Evolutionary conservation across 192 early-diverging fungal genomes (phyloP).

Genomic region (Phlyctochytrium planicorne): DNA sequence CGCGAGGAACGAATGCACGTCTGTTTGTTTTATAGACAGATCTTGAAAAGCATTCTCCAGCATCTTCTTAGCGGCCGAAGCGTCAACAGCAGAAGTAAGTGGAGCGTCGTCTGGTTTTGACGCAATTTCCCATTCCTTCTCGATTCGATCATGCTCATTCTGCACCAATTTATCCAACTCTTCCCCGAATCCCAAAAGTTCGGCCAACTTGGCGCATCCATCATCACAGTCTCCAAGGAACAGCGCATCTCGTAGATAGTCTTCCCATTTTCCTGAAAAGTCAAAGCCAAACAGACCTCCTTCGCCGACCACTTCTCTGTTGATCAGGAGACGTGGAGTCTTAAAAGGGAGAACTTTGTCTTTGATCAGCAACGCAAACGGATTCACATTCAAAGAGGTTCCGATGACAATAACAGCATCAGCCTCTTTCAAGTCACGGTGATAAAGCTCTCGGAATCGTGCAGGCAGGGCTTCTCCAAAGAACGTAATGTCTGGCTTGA

Average conservation of each 20-base stretch:
- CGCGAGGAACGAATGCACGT: too few relatives aligned
- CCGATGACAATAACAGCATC: slow-evolving; percentile 94
- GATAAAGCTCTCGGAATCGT: slow-evolving; percentile 22
- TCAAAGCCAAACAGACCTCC: slow-evolving; percentile 18
- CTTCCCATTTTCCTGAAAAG: slow-evolving; percentile 29
- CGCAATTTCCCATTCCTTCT: background rate
- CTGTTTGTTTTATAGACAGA: too few relatives aligned
- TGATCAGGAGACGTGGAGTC: slow-evolving; percentile 88
- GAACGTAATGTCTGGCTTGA: slow-evolving; percentile 96
- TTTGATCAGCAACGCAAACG: slow-evolving; percentile 76
- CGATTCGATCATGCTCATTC: slow-evolving; percentile 17
- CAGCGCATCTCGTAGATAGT: slow-evolving; percentile 65
- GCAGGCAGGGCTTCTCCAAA: slow-evolving; percentile 87
- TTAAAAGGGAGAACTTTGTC: slow-evolving; percentile 55
- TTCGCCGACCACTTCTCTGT: slow-evolving; percentile 74
- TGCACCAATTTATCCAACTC: slow-evolving; percentile 31
- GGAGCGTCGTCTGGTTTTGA: too few relatives aligned
- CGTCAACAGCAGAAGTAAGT: background rate
- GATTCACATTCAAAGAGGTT: slow-evolving; percentile 85
- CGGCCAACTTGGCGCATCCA: slow-evolving; percentile 66
- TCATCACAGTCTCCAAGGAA: slow-evolving; percentile 82
- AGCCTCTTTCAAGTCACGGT: slow-evolving; percentile 37
- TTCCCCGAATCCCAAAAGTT: slow-evolving; percentile 71
- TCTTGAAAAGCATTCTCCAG: slow-evolving; percentile 4
- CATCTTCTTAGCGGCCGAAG: background rate